phyloP scores from a whole-genome alignment of 1,284 basidiomycete species.

The Cerrena zonata region DNA sequence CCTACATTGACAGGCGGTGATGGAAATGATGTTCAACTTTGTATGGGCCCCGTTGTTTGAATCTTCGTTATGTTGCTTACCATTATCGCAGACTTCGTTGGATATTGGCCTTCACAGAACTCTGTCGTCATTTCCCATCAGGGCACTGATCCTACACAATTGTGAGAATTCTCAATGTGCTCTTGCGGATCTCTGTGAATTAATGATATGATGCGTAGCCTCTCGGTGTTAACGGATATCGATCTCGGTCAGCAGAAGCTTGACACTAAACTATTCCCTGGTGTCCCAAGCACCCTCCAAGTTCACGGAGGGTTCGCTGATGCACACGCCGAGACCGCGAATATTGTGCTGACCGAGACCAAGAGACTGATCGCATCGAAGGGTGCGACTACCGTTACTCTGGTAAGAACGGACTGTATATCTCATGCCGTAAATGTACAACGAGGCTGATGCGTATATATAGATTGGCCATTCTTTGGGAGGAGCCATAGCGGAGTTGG shows the following conservation, averaged over 20 bases:
- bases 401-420: slow-evolving; percentile 22
- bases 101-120: slow-evolving; percentile 40
- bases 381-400: slow-evolving; percentile 32
- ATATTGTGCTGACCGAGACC: slow-evolving; percentile 34
- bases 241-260: slow-evolving; percentile 31
- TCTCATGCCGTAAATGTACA: neutral
- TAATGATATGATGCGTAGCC: slow-evolving; percentile 18
- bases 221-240: slow-evolving; percentile 44
- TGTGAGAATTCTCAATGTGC: slow-evolving; percentile 24
- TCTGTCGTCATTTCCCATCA: slow-evolving; percentile 48
- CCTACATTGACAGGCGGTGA: slow-evolving; percentile 42
- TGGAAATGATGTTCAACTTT: slow-evolving; percentile 39
- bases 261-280: slow-evolving; percentile 44
- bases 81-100: slow-evolving; percentile 35
- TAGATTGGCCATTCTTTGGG: slow-evolving; percentile 37
- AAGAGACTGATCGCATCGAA: slow-evolving; percentile 29
- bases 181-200: neutral
- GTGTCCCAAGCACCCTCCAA: slow-evolving; percentile 31
- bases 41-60: slow-evolving; percentile 32
- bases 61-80: neutral
- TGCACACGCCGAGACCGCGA: slow-evolving; percentile 39
- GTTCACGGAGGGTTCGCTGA: slow-evolving; percentile 47
- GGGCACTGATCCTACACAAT: slow-evolving; percentile 45
- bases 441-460: neutral
- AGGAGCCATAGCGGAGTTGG: slow-evolving; percentile 36